A percentile compares a stretch with the other conserved stretches of the same genome.
Conservation (phyloP, 768 basidiomycete genomes). For the Xerocomus spinulosus region DNA sequence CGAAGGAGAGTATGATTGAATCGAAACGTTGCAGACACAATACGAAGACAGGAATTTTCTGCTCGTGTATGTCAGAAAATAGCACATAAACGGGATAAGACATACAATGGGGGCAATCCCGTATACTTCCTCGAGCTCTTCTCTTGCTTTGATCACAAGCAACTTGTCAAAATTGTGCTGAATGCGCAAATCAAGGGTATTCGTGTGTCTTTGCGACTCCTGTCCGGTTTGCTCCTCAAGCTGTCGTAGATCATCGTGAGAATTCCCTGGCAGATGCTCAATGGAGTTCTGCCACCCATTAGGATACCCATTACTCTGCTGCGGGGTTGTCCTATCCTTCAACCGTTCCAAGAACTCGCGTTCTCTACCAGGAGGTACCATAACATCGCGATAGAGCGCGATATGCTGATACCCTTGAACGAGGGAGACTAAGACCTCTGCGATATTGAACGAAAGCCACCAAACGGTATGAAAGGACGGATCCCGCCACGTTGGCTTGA, state of each 20-base stretch:
- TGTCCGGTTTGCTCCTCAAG: slow-evolving; percentile 18
- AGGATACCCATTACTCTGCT: slow-evolving; percentile 7
- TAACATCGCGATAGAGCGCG: slow-evolving; percentile 61
- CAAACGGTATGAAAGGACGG: slow-evolving; percentile 62
- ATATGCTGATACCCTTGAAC: slow-evolving; percentile 70
- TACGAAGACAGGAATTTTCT: slow-evolving; percentile 78
- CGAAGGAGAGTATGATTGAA: slow-evolving; percentile 64
- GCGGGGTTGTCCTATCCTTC: slow-evolving; percentile 11
- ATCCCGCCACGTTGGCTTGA: slow-evolving; percentile 50
- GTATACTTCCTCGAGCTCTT: slow-evolving; percentile 77
- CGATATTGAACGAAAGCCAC: slow-evolving; percentile 70
- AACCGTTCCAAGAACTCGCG: slow-evolving; percentile 35
- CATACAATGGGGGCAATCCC: slow-evolving; percentile 75
- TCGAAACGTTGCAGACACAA: slow-evolving; percentile 74
- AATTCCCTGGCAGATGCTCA: slow-evolving; percentile 8
- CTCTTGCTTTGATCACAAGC: slow-evolving; percentile 55
- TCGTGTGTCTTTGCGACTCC: neutral
- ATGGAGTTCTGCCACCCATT: slow-evolving; percentile 7
- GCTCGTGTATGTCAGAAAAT: slow-evolving; percentile 7
- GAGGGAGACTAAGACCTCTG: slow-evolving; percentile 61
- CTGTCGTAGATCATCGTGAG: slow-evolving; percentile 15
- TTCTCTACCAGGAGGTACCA: slow-evolving; percentile 45
- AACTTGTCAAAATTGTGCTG: slow-evolving; percentile 67
- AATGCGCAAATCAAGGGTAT: slow-evolving; percentile 37
- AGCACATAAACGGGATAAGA: slow-evolving; percentile 12